Conservation (phyloP, 1,139 yeast genomes). For the Debaryomyces psychrophilus region DNA sequence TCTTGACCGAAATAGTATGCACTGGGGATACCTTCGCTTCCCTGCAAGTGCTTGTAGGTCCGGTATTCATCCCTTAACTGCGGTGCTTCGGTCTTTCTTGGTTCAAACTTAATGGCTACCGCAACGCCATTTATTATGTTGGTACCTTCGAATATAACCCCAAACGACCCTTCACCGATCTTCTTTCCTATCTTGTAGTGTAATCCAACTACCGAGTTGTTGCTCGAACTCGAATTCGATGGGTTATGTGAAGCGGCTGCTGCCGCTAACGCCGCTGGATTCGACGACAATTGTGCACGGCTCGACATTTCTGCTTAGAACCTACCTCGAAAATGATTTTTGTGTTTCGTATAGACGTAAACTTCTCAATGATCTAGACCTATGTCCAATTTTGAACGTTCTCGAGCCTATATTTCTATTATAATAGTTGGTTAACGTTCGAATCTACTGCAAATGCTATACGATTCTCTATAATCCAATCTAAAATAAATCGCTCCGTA, state of each 20-base stretch:
- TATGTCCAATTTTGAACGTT: neutral
- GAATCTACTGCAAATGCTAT: constrained; percentile 4
- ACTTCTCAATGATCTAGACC: constrained; percentile 3
- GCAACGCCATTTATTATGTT: constrained; percentile 74
- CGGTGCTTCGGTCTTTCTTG: constrained; percentile 96
- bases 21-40: constrained; percentile 82
- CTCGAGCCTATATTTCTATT: constrained; percentile 1
- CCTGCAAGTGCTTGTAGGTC: constrained; percentile 85
- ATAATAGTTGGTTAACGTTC: constrained; percentile 1
- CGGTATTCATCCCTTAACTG: constrained; percentile 94
- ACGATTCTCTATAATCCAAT: constrained; percentile 4
- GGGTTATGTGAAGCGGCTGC: constrained; percentile 38
- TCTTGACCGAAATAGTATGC: constrained; percentile 98
- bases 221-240: constrained; percentile 22
- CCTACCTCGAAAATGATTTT: neutral
- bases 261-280: constrained; percentile 47
- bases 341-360: neutral
- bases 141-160: constrained; percentile 79
- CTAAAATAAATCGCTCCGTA: neutral
- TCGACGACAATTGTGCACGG: constrained; percentile 29
- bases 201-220: constrained; percentile 67
- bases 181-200: constrained; percentile 82
- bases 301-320: constrained; percentile 21
- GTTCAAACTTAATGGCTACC: constrained; percentile 81
- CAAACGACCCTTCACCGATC: constrained; percentile 85